Base-by-base conservation (phyloP, 192 early-diverging fungal genomes). In the Physocladia obscura region DNA sequence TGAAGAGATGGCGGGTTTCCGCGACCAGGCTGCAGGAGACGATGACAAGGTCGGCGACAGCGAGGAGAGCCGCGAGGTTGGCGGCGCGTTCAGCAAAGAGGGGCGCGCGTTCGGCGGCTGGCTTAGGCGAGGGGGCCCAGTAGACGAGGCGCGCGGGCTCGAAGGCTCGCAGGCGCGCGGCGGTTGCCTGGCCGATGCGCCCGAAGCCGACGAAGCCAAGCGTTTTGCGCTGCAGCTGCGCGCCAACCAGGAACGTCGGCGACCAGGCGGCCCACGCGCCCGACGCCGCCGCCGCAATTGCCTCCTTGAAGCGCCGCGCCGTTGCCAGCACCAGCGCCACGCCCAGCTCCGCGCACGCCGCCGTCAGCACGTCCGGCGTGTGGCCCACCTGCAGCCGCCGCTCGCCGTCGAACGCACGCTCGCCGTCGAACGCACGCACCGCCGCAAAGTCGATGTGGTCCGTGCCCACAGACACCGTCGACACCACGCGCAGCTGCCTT, bases 291-390 rank as follows among this genome's bases (percentile, higher is more conserved):
- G 81, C 77, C 27, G 57, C 48, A 24, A 81, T 71, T 5, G 83
- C 86, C 69, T 87, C 82, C 37, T 86, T 87, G 50, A 91, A 81
- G 31, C 87, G 79, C 32, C 94, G 83, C 8, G 86, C 77, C 0
- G 90, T 90, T 34, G 89, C 83, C 31, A 96, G 76, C 17, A 90
- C 81, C 58, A 96, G 76, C n/a, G 91, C 78, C 2, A 90, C 81
- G 0, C 91, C 88, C 3, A 91, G 80, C 38, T 94, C 93, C 3
- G 94, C 94, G 13, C 89, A 90, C 0, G 93, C 93, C 61, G 94
- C 92, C 0, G 94, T 96, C 38, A 94, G 78, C 1, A 94, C 94
- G 57, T 89, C 89, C 3, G 94, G 92, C 0, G 94, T 96, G 70
- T 91, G 85, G 3, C 93, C 93, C 4, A 96, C 63, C 19, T 50